A percentile compares a stretch with the other conserved stretches of the same genome.
These are phyloP conservation scores for Cordyceps cateniannulata DNA, from an alignment of 2,329 filamentous ascomycete species.

Conservation along the genomic window DNA sequence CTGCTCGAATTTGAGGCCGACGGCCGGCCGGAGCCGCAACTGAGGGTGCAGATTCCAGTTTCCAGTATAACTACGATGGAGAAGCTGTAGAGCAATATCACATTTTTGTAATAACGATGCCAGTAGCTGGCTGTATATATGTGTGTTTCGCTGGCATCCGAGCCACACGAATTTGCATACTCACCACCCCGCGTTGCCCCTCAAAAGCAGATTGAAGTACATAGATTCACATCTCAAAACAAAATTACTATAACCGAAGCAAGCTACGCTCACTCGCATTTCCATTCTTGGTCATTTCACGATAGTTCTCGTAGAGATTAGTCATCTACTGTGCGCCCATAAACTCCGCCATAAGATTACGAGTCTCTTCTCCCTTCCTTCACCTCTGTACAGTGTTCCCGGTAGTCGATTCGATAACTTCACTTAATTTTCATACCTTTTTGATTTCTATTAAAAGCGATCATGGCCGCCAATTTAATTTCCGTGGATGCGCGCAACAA, in stretches of 20 bases:
- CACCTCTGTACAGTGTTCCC: neutral
- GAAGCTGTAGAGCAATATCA: slow-evolving; percentile 12
- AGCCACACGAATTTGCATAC: too few species aligned
- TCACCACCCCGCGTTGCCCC: neutral
- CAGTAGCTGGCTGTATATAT: neutral
- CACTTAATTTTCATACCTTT: neutral
- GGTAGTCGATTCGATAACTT: neutral
- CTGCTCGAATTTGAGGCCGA: slow-evolving; percentile 48
- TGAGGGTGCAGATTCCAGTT: slow-evolving; percentile 28
- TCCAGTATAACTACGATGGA: slow-evolving; percentile 5
- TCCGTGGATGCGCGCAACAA: slow-evolving; percentile 41
- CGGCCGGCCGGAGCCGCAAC: slow-evolving; percentile 33
- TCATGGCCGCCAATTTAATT: slow-evolving; percentile 23
- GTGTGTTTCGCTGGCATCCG: neutral
- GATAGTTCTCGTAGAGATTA: neutral
- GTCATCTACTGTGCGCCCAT: neutral
- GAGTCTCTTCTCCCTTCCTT: too few species aligned
- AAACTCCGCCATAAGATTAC: neutral
- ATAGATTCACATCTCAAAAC: neutral
- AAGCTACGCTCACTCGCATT: neutral
- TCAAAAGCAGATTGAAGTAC: neutral
- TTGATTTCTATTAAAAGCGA: neutral
- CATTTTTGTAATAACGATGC: neutral
- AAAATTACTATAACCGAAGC: neutral
- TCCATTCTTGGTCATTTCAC: neutral